Evolutionary conservation across 2,329 filamentous ascomycete species (phyloP).

Genomic region (Cryphonectria nitschkei): DNA sequence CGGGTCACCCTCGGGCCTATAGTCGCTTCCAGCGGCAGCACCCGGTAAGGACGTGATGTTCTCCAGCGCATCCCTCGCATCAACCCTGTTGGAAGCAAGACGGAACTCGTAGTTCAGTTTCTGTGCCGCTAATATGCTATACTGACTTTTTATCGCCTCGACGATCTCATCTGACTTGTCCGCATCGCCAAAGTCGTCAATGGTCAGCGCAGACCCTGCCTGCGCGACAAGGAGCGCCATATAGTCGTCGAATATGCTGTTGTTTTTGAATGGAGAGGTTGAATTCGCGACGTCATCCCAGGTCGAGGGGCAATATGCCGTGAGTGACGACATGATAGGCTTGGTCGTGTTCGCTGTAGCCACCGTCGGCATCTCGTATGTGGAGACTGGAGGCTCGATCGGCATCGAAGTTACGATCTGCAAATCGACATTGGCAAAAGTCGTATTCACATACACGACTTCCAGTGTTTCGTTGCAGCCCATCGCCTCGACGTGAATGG

Average conservation of each 20-base stretch:
- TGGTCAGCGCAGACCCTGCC: not conserved
- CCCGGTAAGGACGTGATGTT: not conserved
- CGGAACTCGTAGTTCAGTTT: not conserved
- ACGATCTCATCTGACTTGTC: not conserved
- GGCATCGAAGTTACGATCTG: not conserved
- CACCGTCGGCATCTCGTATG: not conserved
- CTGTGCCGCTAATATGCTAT: not conserved
- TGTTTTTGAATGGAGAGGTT: not conserved
- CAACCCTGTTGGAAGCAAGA: not conserved
- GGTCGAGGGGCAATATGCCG: not conserved
- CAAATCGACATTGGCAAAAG: not conserved
- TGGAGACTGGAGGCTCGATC: not conserved
- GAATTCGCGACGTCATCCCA: not conserved
- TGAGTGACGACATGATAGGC: not conserved
- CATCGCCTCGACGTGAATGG: not conserved
- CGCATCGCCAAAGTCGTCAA: not conserved
- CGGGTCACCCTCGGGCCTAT: not conserved
- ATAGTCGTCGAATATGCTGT: not conserved
- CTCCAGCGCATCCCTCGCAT: not conserved
- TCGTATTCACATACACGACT: not conserved
- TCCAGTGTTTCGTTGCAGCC: conserved; percentile 1
- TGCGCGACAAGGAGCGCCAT: not conserved
- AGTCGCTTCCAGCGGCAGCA: not conserved
- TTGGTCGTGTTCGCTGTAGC: not conserved
- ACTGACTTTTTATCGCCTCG: not conserved